Evolutionary conservation across 805 yeast species (phyloP).

Genomic region (Lachancea sp.): DNA sequence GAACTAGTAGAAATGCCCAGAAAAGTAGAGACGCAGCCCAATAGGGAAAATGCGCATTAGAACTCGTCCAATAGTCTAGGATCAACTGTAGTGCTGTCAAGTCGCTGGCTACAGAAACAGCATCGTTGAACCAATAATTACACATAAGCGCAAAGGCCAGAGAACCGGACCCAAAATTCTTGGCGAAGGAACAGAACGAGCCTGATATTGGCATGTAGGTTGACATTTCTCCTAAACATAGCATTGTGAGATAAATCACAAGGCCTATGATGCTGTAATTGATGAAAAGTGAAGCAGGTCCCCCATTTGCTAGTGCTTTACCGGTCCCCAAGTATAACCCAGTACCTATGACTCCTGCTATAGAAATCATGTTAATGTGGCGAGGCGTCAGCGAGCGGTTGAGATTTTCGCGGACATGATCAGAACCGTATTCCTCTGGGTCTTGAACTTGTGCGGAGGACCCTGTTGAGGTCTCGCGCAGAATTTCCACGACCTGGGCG

Average conservation of each 20-base stretch:
- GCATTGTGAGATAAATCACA: slow-evolving; percentile 54
- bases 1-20: slow-evolving; percentile 39
- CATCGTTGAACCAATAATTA: slow-evolving; percentile 69
- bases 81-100: slow-evolving; percentile 51
- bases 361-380: slow-evolving; percentile 63
- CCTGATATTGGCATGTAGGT: slow-evolving; percentile 59
- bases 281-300: slow-evolving; percentile 58
- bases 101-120: slow-evolving; percentile 60
- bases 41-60: slow-evolving; percentile 49
- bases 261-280: slow-evolving; percentile 58
- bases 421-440: not conserved
- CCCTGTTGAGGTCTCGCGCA: not conserved
- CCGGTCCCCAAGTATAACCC: slow-evolving; percentile 61
- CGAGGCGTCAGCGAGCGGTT: slow-evolving; percentile 54
- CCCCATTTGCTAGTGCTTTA: slow-evolving; percentile 45
- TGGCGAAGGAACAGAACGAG: slow-evolving; percentile 56
- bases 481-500: not conserved
- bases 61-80: slow-evolving; percentile 44
- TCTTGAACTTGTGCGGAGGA: not conserved
- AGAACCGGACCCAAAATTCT: slow-evolving; percentile 57
- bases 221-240: slow-evolving; percentile 69
- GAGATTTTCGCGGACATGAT: slow-evolving; percentile 16
- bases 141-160: slow-evolving; percentile 64
- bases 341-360: slow-evolving; percentile 71
- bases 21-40: slow-evolving; percentile 46